Percentiles rank a stretch among this genome's conserved stretches.
These are phyloP conservation scores for Wickerhamomyces queroliae DNA, from an alignment of 805 yeast species.

Conservation along the genomic window DNA sequence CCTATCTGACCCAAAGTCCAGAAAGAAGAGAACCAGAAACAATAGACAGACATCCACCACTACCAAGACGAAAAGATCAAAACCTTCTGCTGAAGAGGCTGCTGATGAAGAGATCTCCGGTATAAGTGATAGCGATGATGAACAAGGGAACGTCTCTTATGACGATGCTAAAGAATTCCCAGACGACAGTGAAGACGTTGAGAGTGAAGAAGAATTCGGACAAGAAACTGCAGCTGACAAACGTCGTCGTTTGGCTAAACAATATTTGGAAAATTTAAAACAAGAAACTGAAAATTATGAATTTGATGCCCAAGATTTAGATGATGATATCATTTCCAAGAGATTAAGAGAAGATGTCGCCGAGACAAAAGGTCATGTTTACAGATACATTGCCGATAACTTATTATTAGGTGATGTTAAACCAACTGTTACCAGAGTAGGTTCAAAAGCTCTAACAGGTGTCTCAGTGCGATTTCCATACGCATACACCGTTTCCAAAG, in stretches of 20 bases:
- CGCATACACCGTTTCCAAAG: constrained; percentile 80
- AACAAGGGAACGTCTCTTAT: constrained; percentile 32
- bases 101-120: constrained; percentile 54
- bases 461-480: constrained; percentile 33
- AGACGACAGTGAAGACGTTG: constrained; percentile 35
- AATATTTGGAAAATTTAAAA: constrained; percentile 77
- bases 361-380: constrained; percentile 80
- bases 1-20: constrained; percentile 53
- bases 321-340: constrained; percentile 75
- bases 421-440: constrained; percentile 47
- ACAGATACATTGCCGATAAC: constrained; percentile 55
- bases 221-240: constrained; percentile 87
- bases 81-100: constrained; percentile 2
- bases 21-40: constrained; percentile 19
- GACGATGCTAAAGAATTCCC: constrained; percentile 25
- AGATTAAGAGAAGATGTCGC: constrained; percentile 86
- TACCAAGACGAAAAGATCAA: constrained; percentile 6
- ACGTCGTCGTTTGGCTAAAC: constrained; percentile 89
- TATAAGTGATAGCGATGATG: constrained; percentile 43
- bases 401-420: constrained; percentile 36
- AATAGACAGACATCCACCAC: constrained; percentile 10
- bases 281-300: constrained; percentile 44
- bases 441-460: constrained; percentile 50
- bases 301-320: constrained; percentile 89
- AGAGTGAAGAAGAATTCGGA: constrained; percentile 67